Conservation (phyloP, 78 protist species). For the Capsaspora owczarzaki region DNA sequence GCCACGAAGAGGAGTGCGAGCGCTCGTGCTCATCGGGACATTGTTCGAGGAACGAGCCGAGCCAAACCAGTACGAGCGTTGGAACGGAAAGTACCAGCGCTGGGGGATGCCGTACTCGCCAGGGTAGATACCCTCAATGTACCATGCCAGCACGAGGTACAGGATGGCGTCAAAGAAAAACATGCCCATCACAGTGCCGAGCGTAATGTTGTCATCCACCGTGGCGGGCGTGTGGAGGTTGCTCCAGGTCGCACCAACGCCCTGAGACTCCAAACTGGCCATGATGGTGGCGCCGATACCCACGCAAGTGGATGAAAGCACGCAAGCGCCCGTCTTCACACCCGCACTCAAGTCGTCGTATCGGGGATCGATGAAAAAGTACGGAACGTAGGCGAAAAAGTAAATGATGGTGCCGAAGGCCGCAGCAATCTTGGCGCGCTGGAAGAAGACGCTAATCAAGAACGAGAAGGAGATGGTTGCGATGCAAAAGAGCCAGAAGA, state of each 20-base stretch:
- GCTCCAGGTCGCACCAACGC: not conserved
- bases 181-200: not conserved
- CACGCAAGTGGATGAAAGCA: not conserved
- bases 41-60: too few relatives aligned
- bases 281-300: not conserved
- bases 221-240: not conserved
- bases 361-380: not conserved
- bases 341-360: not conserved
- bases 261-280: not conserved
- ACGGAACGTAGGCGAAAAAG: not conserved
- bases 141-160: constrained; percentile 34
- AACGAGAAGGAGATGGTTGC: not conserved
- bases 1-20: not conserved
- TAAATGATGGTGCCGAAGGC: not conserved
- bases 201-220: not conserved
- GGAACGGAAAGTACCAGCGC: constrained; percentile 42
- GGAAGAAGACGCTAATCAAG: not conserved
- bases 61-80: constrained; percentile 45
- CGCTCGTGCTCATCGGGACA: not conserved
- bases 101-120: constrained; percentile 47
- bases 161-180: constrained; percentile 14
- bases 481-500: not conserved
- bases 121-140: constrained; percentile 40
- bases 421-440: not conserved
- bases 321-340: too few relatives aligned